Percentiles rank a stretch among this genome's conserved stretches.
These are phyloP conservation scores for Eutypella sp. DNA, from an alignment of 2,329 filamentous ascomycete species.

Conservation along the genomic window DNA sequence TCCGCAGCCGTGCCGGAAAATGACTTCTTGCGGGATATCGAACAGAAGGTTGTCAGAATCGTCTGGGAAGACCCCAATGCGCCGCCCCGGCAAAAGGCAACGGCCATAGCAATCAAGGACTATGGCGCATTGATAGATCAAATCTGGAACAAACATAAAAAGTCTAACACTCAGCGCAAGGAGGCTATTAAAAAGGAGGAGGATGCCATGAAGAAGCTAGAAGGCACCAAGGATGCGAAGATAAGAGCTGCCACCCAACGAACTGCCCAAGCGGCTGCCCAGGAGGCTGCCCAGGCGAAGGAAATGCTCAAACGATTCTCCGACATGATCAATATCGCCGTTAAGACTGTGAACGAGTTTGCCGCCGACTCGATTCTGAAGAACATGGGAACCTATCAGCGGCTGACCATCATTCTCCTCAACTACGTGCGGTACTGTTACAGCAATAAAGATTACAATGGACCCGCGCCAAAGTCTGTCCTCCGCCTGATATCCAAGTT, in stretches of 20 bases:
- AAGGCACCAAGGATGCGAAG: too few relatives aligned
- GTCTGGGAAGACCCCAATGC: conserved; percentile 19
- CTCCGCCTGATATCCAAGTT: conserved; percentile 57
- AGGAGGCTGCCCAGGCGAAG: conserved; percentile 21
- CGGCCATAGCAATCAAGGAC: conserved; percentile 44
- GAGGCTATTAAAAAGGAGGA: conserved; percentile 38
- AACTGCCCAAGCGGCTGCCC: too few relatives aligned
- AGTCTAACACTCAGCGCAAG: conserved; percentile 44
- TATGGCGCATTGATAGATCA: conserved; percentile 47
- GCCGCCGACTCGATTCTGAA: conserved; percentile 52
- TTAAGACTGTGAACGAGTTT: conserved; percentile 49
- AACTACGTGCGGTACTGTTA: conserved; percentile 51
- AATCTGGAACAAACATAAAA: conserved; percentile 43
- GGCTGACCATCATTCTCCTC: conserved; percentile 50
- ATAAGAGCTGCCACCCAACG: too few relatives aligned
- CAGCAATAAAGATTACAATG: conserved; percentile 46
- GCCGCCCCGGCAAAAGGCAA: conserved; percentile 29
- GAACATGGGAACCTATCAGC: conserved; percentile 53
- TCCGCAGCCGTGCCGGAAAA: conserved; percentile 11
- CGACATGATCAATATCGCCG: conserved; percentile 43
- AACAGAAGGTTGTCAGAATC: conserved; percentile 23
- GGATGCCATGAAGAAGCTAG: conserved; percentile 10
- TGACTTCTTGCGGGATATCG: conserved; percentile 17
- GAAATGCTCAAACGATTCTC: conserved; percentile 40
- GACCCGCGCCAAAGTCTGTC: conserved; percentile 50